Conservation (phyloP, 345 rosid genomes). For the Eutrema yunnanense region DNA sequence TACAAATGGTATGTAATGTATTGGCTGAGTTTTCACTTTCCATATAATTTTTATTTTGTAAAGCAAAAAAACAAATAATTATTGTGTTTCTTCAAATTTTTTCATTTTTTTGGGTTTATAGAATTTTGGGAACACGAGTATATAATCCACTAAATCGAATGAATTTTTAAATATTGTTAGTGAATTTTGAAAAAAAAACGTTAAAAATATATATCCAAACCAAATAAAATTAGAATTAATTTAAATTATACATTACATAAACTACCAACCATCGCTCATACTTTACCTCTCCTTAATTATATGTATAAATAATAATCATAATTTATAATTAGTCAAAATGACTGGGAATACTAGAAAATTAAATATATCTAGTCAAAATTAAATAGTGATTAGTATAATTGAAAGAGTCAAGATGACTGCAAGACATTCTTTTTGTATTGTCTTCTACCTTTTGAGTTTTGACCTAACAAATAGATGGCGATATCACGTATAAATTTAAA, state of each 20-base stretch:
- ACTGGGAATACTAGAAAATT: neutral
- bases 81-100: neutral
- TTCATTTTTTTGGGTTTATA: neutral
- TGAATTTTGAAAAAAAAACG: neutral
- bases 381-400: neutral
- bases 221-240: neutral
- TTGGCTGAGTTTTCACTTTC: constrained; percentile 1
- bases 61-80: neutral
- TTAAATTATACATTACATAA: neutral
- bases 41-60: neutral
- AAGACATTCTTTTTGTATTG: neutral
- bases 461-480: constrained; percentile 23
- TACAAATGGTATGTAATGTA: constrained; percentile 6
- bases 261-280: neutral
- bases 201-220: neutral
- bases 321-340: neutral
- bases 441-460: neutral
- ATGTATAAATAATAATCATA: neutral
- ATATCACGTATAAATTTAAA: neutral
- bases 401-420: neutral
- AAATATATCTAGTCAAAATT: neutral
- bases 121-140: neutral
- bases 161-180: neutral
- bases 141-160: neutral
- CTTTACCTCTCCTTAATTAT: neutral